phyloP scores from a whole-genome alignment of 768 basidiomycete species.

The Phanerochaete carnosa region DNA sequence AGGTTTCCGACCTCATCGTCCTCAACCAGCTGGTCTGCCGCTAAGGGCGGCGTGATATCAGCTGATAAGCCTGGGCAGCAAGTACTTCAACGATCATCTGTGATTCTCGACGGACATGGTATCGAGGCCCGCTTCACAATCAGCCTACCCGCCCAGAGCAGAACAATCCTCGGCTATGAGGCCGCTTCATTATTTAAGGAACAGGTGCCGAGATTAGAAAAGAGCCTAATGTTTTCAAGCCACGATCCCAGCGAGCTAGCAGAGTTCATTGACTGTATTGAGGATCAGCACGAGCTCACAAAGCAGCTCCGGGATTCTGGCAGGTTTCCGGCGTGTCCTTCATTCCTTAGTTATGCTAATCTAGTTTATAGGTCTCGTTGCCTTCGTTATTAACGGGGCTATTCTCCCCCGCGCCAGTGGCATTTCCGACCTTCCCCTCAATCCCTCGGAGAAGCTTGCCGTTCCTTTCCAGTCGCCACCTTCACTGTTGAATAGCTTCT shows the following conservation, averaged over 20 bases:
- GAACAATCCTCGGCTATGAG: slow-evolving; percentile 11
- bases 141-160: slow-evolving; percentile 11
- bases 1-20: not conserved
- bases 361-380: slow-evolving; percentile 6
- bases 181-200: slow-evolving; percentile 4
- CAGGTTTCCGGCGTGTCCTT: not conserved
- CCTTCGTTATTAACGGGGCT: slow-evolving; percentile 17
- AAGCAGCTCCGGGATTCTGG: not conserved
- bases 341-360: not conserved
- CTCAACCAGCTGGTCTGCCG: slow-evolving; percentile 1
- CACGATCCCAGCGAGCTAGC: not conserved
- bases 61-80: slow-evolving; percentile 17
- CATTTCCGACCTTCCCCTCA: slow-evolving; percentile 13
- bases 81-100: slow-evolving; percentile 13
- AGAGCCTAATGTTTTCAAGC: slow-evolving; percentile 1
- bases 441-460: not conserved
- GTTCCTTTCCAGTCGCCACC: slow-evolving; percentile 12
- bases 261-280: slow-evolving; percentile 12
- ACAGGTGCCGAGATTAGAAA: slow-evolving; percentile 3
- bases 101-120: slow-evolving; percentile 4
- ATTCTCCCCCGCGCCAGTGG: slow-evolving; percentile 16
- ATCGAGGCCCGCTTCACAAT: slow-evolving; percentile 15
- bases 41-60: slow-evolving; percentile 13
- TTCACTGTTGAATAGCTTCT: slow-evolving; percentile 6
- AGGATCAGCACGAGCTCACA: slow-evolving; percentile 12